A percentile compares a stretch with the other conserved stretches of the same genome.
These are phyloP conservation scores for Aspergillus pseudonomiae DNA, from an alignment of 2,329 filamentous ascomycete species.

Conservation along the genomic window DNA sequence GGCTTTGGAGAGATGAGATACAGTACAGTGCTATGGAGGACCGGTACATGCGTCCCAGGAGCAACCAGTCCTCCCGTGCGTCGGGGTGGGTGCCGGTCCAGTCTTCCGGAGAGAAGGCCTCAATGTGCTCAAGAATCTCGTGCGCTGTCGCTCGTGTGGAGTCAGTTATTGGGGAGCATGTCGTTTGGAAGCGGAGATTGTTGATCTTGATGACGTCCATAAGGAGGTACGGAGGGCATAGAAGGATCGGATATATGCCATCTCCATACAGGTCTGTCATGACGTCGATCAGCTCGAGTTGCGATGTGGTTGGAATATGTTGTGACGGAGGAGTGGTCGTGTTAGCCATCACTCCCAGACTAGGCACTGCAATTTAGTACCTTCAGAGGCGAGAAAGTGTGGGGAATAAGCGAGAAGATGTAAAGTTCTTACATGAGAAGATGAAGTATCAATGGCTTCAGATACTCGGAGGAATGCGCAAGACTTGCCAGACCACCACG, in stretches of 20 bases:
- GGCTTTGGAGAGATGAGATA: slow-evolving; percentile 10
- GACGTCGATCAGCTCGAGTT: neutral
- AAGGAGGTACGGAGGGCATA: slow-evolving; percentile 9
- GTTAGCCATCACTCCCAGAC: slow-evolving; percentile 13
- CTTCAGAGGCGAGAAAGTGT: too few relatives aligned
- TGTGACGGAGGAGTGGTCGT: slow-evolving; percentile 10
- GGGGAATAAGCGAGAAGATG: too few relatives aligned
- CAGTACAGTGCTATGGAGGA: slow-evolving; percentile 12
- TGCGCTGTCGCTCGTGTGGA: neutral
- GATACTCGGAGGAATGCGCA: neutral
- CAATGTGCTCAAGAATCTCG: slow-evolving; percentile 7
- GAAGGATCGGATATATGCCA: slow-evolving; percentile 4
- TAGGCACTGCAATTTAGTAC: neutral
- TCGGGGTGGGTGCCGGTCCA: neutral
- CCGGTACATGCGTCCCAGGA: slow-evolving; percentile 13
- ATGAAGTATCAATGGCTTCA: slow-evolving; percentile 7
- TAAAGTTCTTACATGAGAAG: slow-evolving; percentile 10
- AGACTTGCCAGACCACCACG: slow-evolving; percentile 8
- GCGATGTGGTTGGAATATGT: slow-evolving; percentile 4
- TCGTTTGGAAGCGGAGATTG: slow-evolving; percentile 7
- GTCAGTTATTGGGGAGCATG: neutral
- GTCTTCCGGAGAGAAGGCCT: slow-evolving; percentile 2
- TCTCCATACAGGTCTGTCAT: slow-evolving; percentile 11
- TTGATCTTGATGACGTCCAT: slow-evolving; percentile 12
- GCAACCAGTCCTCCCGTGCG: slow-evolving; percentile 1